These are phyloP conservation scores for Claviceps sp. DNA, from an alignment of 2,329 filamentous ascomycete species.

Conservation along the genomic window DNA sequence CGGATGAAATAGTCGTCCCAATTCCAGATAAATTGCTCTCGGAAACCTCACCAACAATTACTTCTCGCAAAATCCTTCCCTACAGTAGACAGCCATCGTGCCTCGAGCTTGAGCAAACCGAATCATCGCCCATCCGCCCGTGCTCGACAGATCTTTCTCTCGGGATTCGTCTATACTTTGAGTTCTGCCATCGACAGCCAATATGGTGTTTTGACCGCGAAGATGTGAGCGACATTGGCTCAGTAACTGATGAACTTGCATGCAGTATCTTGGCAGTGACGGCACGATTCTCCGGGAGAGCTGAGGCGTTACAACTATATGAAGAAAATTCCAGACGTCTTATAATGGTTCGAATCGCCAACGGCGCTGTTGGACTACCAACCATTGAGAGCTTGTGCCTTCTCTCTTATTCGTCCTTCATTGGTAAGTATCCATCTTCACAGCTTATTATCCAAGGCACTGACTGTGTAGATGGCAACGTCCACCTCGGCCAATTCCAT, in stretches of 20 bases:
- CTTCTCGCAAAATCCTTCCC: slow-evolving; percentile 9
- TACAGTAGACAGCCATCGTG: slow-evolving; percentile 12
- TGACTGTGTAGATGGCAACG: slow-evolving; percentile 28
- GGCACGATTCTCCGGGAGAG: slow-evolving; percentile 23
- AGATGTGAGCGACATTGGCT: slow-evolving; percentile 21
- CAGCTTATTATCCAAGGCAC: neutral
- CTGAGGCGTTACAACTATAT: slow-evolving; percentile 20
- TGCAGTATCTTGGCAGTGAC: slow-evolving; percentile 28
- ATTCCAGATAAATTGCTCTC: slow-evolving; percentile 23
- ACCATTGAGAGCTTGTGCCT: slow-evolving; percentile 39
- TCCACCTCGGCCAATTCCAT: slow-evolving; percentile 35
- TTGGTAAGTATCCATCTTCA: slow-evolving; percentile 21
- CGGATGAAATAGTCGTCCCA: slow-evolving; percentile 17
- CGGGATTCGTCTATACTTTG: slow-evolving; percentile 27
- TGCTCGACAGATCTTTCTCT: slow-evolving; percentile 18
- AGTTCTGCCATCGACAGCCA: slow-evolving; percentile 29
- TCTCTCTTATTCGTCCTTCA: slow-evolving; percentile 34
- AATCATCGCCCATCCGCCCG: slow-evolving; percentile 16
- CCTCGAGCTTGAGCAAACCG: slow-evolving; percentile 16
- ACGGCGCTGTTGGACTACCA: slow-evolving; percentile 33
- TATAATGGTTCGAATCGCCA: slow-evolving; percentile 36
- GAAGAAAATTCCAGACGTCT: slow-evolving; percentile 26
- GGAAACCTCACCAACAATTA: slow-evolving; percentile 14
- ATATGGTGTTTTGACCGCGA: slow-evolving; percentile 33
- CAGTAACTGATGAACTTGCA: slow-evolving; percentile 25